These are phyloP conservation scores for Metschnikowia amazonensis DNA, from an alignment of 805 yeast genomes.

Conservation along the genomic window DNA sequence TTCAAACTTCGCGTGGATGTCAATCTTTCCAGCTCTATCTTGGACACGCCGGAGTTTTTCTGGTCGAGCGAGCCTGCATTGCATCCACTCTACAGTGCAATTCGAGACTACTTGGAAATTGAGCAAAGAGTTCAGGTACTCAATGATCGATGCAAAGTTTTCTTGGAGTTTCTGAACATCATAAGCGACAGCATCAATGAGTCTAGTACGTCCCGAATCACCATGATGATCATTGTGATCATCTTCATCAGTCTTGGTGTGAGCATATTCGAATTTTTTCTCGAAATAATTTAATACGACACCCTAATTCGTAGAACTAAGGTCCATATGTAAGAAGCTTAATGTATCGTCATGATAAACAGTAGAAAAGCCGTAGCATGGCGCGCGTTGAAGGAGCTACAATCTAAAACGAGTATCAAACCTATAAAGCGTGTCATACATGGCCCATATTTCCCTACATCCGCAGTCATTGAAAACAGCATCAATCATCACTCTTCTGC, in stretches of 20 bases:
- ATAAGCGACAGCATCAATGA: slow-evolving; percentile 94
- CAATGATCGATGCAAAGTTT: slow-evolving; percentile 90
- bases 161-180: slow-evolving; percentile 87
- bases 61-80: slow-evolving; percentile 95
- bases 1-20: slow-evolving; percentile 92
- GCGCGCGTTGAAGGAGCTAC: too few species aligned
- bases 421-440: too few species aligned
- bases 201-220: slow-evolving; percentile 83
- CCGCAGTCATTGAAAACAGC: background rate
- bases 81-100: slow-evolving; percentile 86
- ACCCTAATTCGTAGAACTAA: background rate
- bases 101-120: slow-evolving; percentile 88
- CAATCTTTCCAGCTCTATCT: slow-evolving; percentile 80
- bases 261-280: slow-evolving; percentile 64
- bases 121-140: slow-evolving; percentile 92
- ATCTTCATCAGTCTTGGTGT: slow-evolving; percentile 76
- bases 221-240: slow-evolving; percentile 82
- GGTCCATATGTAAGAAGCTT: too few species aligned
- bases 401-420: too few species aligned
- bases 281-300: slow-evolving; percentile 37
- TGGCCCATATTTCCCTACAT: background rate
- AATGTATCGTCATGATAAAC: too few species aligned
- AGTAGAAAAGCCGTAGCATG: background rate
- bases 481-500: background rate
- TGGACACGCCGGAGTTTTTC: slow-evolving; percentile 94